Conservation (phyloP, 2,329 filamentous ascomycete genomes). For the Fusarium compactum region DNA sequence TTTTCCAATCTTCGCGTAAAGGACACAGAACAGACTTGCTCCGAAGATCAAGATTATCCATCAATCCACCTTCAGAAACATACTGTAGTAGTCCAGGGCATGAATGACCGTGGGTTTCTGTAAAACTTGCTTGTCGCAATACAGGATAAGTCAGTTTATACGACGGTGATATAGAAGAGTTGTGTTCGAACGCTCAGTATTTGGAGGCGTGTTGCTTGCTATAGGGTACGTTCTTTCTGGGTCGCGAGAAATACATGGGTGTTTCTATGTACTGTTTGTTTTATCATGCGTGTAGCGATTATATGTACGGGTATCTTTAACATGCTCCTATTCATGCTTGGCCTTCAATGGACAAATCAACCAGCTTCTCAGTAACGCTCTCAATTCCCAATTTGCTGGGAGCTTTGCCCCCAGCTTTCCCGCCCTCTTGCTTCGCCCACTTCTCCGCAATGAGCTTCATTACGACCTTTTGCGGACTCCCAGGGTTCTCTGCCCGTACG, state of each 20-base stretch:
- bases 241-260: neutral
- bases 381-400: slow-evolving; percentile 36
- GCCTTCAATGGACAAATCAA: slow-evolving; percentile 46
- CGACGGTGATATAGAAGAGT: neutral
- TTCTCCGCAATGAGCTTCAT: slow-evolving; percentile 75
- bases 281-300: neutral
- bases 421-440: slow-evolving; percentile 67
- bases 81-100: neutral
- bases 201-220: neutral
- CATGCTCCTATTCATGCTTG: slow-evolving; percentile 19
- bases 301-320: slow-evolving; percentile 15
- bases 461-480: slow-evolving; percentile 72
- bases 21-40: neutral
- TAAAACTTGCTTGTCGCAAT: neutral
- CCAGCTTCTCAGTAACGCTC: slow-evolving; percentile 41
- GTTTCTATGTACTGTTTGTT: too few species aligned
- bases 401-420: slow-evolving; percentile 27
- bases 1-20: neutral
- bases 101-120: neutral
- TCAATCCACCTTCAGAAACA: neutral
- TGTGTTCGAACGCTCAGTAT: neutral
- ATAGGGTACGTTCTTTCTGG: neutral
- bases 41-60: neutral
- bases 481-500: slow-evolving; percentile 68
- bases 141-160: neutral